Percentiles rank a stretch among this genome's conserved stretches.
Conservation (phyloP, 176 grass and related monocot genomes). For the Canna indica region DNA sequence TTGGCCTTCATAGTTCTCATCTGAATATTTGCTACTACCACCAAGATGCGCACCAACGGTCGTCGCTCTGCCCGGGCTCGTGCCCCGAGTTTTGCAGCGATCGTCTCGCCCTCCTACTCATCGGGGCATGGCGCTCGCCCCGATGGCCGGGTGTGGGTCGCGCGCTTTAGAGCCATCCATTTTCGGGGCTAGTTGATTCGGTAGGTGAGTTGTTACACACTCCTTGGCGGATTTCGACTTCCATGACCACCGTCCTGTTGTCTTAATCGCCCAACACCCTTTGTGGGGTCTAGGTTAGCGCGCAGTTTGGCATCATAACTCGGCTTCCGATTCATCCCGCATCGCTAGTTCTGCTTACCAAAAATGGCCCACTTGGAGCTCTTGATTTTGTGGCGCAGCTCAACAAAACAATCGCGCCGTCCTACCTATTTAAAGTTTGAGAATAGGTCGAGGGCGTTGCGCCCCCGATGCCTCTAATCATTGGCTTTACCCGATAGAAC, state of each 20-base stretch:
- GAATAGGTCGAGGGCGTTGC: constrained; percentile 70
- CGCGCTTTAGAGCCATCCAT: constrained; percentile 35
- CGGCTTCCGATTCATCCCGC: constrained; percentile 34
- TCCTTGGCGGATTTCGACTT: constrained; percentile 37
- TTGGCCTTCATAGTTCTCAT: constrained; percentile 49
- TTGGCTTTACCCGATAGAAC: constrained; percentile 68
- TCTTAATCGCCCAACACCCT: constrained; percentile 27
- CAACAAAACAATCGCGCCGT: constrained; percentile 9
- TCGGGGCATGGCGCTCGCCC: no score
- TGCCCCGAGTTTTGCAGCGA: no score
- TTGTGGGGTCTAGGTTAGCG: constrained; percentile 27
- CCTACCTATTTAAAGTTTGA: constrained; percentile 68
- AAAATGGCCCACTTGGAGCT: constrained; percentile 41
- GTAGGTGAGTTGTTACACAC: constrained; percentile 47
- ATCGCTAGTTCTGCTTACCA: constrained; percentile 41
- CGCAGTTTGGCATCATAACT: constrained; percentile 29
- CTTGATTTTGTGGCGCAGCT: constrained; percentile 25
- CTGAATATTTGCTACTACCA: constrained; percentile 51
- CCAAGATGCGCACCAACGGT: constrained; percentile 41
- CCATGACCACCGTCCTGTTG: constrained; percentile 16
- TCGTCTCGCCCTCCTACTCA: no score
- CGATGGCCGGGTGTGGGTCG: constrained; percentile 33
- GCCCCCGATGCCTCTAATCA: constrained; percentile 66
- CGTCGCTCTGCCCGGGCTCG: no score
- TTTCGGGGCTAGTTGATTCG: constrained; percentile 47